phyloP scores from a whole-genome alignment of 805 yeast species.

The Kodamaea laetipori region DNA sequence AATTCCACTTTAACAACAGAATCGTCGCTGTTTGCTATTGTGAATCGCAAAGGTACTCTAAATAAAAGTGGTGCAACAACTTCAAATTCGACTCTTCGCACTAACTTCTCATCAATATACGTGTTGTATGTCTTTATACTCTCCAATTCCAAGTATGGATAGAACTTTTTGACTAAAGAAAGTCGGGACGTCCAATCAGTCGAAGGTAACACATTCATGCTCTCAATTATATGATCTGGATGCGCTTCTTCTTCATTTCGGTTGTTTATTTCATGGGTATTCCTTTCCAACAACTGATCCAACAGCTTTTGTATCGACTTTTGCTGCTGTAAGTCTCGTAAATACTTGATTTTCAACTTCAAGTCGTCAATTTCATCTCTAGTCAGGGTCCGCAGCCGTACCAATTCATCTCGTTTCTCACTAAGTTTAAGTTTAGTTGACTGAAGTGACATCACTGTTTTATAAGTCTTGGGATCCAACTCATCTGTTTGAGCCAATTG shows the following conservation, averaged over 20 bases:
- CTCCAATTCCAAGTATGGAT: conserved; percentile 25
- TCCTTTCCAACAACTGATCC: conserved; percentile 23
- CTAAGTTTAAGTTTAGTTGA: conserved; percentile 21
- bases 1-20: conserved; percentile 6
- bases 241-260: conserved; percentile 8
- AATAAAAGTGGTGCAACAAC: conserved; percentile 26
- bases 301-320: conserved; percentile 19
- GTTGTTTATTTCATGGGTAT: conserved; percentile 16
- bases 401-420: conserved; percentile 19
- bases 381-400: conserved; percentile 22
- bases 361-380: conserved; percentile 20
- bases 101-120: conserved; percentile 16
- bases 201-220: conserved; percentile 39
- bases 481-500: conserved; percentile 2
- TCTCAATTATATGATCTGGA: conserved; percentile 23
- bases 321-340: conserved; percentile 18
- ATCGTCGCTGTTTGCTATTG: conserved; percentile 5
- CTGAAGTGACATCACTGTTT: conserved; percentile 5
- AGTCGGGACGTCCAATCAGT: conserved; percentile 28
- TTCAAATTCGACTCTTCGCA: conserved; percentile 19
- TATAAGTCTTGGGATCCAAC: conserved; percentile 5
- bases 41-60: conserved; percentile 20
- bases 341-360: conserved; percentile 15
- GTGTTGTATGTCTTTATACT: conserved; percentile 16
- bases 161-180: conserved; percentile 25